These are phyloP conservation scores for Mycena polygramma DNA, from an alignment of 768 basidiomycete species.

Conservation along the genomic window DNA sequence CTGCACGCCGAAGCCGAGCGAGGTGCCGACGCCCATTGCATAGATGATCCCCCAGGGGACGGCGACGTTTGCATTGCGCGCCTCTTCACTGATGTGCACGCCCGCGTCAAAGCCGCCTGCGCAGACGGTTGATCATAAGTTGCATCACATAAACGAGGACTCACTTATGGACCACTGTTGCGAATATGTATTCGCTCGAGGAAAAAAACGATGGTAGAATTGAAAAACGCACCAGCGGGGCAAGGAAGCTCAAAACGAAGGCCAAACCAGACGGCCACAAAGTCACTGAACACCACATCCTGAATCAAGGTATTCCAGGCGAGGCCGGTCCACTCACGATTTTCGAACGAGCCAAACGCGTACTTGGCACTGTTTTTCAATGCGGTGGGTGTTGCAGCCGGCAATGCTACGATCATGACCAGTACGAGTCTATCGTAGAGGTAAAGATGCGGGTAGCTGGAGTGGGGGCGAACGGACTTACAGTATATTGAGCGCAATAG, in stretches of 20 bases:
- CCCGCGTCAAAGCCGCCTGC: slow-evolving; percentile 67
- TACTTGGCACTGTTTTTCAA: slow-evolving; percentile 12
- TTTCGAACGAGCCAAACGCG: slow-evolving; percentile 8
- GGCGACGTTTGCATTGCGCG: slow-evolving; percentile 67
- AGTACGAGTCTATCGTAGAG: slow-evolving; percentile 14
- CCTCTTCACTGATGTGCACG: slow-evolving; percentile 51
- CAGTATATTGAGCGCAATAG: slow-evolving; percentile 75
- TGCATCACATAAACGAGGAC: too few relatives aligned
- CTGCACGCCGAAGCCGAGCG: slow-evolving; percentile 61
- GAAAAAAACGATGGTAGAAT: not conserved
- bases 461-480: slow-evolving; percentile 47
- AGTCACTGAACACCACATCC: slow-evolving; percentile 41
- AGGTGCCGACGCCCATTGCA: slow-evolving; percentile 58
- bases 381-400: not conserved
- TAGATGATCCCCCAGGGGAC: slow-evolving; percentile 71
- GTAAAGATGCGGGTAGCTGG: not conserved
- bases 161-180: slow-evolving; percentile 13
- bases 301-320: not conserved
- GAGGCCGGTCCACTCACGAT: not conserved
- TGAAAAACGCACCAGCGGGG: slow-evolving; percentile 59
- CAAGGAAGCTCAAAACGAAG: slow-evolving; percentile 63
- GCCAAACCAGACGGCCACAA: too few relatives aligned
- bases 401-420: slow-evolving; percentile 11
- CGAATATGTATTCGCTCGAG: not conserved
- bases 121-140: too few relatives aligned